Conservation (phyloP, 73 alveolate species). For the Blepharisma stoltei region DNA sequence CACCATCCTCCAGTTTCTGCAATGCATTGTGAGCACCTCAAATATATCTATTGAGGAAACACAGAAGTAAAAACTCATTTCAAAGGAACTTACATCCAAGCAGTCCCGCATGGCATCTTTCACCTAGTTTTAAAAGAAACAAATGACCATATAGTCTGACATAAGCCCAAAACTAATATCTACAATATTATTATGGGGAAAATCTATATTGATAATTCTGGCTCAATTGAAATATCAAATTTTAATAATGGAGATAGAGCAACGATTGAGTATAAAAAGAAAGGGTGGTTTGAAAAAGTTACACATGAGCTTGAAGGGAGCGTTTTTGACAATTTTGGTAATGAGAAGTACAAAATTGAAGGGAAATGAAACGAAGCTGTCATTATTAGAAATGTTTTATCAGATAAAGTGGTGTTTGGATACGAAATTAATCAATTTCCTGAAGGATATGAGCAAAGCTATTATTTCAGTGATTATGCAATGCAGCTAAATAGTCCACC, state of each 20-base stretch:
- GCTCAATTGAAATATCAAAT: constrained; percentile 51
- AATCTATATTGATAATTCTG: constrained; percentile 62
- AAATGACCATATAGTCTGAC: constrained; percentile 49
- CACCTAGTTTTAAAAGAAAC: constrained; percentile 32
- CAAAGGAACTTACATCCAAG: constrained; percentile 63
- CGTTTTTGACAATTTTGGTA: constrained; percentile 41
- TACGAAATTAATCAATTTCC: constrained; percentile 69
- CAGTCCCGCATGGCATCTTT: constrained; percentile 49
- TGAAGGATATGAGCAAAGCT: constrained; percentile 69
- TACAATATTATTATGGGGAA: constrained; percentile 64
- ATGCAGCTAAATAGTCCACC: constrained; percentile 79
- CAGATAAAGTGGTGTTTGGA: constrained; percentile 41
- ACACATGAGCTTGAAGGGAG: constrained; percentile 38
- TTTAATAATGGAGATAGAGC: constrained; percentile 55
- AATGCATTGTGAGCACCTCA: constrained; percentile 63
- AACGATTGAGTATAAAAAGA: constrained; percentile 48
- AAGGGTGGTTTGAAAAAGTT: constrained; percentile 52
- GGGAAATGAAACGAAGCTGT: constrained; percentile 47
- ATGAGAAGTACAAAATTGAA: constrained; percentile 27
- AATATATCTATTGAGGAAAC: constrained; percentile 44
- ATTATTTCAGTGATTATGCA: constrained; percentile 65
- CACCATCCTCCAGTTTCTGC: constrained; percentile 98
- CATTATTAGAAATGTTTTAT: constrained; percentile 10
- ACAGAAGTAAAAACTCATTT: constrained; percentile 48
- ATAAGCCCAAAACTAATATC: constrained; percentile 45